Base-by-base conservation (phyloP, 768 basidiomycete species). In the Neoboletus magnificus region DNA sequence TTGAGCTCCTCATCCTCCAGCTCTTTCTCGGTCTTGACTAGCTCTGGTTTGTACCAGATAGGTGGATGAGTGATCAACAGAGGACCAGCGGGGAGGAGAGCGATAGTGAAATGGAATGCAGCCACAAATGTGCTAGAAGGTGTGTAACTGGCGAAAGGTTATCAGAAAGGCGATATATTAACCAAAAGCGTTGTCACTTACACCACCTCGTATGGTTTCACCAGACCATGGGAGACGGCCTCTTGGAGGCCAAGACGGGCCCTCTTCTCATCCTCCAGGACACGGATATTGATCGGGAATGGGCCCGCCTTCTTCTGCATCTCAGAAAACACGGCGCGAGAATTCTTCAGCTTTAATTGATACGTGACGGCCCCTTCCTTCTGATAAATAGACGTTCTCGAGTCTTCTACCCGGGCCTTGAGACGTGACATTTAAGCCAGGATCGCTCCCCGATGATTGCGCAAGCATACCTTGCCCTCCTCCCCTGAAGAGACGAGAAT, bases 261-360 rank as follows among this genome's bases (percentile, higher is more conserved):
- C 50, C 92, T 84, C 76, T 95, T 95, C 81, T 98, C 96, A 67
- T 98, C 96, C 60, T 96, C 96, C 55, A 98, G 81, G 44, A 81
- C 80, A 58, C 97, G 91, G 59, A 99, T 82, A 65, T 95, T 98
- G 81, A 99, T 98, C 33, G 97, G 96, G 85, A 99, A 98, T 5
- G 93, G 82, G 25, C 96, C 96, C 40, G 97, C 92, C 74, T 98
- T 98, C 80, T 93, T 95, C 76, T 95, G 91, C 65, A 98, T 91
- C 74, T 98, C 96, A 48, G 91, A 90, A 77, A 98, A 98, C 40
- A 96, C 88, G n/a, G 88, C 83, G 59, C 96, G 89, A 42, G 94
- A 95, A 60, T 90, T 96, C 79, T 96, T 98, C 86, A 96, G 88
- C 79, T 98, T 98, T 67, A 98, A 81, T 71, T 93, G 91, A 76